Conservation (phyloP, 495 filamentous ascomycete genomes). For the Oleoguttula mirabilis region DNA sequence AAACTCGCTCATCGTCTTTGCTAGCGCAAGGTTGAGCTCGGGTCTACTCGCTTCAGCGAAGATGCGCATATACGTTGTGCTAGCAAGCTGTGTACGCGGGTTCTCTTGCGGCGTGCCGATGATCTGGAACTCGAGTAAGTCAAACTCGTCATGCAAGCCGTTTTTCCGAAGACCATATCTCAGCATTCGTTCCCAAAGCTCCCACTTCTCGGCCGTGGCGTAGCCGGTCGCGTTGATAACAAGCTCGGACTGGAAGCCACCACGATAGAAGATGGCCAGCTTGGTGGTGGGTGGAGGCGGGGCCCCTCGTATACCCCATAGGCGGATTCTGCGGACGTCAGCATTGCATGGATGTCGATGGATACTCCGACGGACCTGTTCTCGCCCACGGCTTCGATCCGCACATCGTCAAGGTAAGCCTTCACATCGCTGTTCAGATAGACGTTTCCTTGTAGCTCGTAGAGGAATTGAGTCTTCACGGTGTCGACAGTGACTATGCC, state of each 20-base stretch:
- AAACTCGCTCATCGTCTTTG: too few relatives aligned
- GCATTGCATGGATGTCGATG: too few relatives aligned
- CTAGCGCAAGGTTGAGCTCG: too few relatives aligned
- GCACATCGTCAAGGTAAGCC: conserved; percentile 38
- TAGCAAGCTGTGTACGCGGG: conserved; percentile 14
- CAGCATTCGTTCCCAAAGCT: conserved; percentile 34
- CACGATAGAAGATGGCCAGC: conserved; percentile 38
- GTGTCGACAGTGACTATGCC: conserved; percentile 38
- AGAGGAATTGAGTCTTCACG: conserved; percentile 43
- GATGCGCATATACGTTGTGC: conserved; percentile 22
- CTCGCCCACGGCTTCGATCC: conserved; percentile 27
- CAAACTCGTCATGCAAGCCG: conserved; percentile 14
- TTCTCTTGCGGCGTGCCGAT: conserved; percentile 16
- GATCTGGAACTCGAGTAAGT: conserved; percentile 20
- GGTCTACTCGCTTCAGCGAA: conserved; percentile 19
- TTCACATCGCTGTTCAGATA: conserved; percentile 49
- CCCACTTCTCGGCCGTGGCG: conserved; percentile 34
- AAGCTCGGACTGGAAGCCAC: conserved; percentile 36
- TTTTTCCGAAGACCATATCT: conserved; percentile 6
- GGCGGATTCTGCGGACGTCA: too few relatives aligned
- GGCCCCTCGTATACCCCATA: conserved; percentile 34
- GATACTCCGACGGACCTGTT: conserved; percentile 28
- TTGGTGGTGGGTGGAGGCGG: conserved; percentile 46
- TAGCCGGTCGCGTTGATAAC: conserved; percentile 35
- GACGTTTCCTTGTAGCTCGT: conserved; percentile 49